Percentiles rank a stretch among this genome's conserved stretches.
Conservation (phyloP, 108 stramenopile genomes). For the Nannochloropsis oceanica region DNA sequence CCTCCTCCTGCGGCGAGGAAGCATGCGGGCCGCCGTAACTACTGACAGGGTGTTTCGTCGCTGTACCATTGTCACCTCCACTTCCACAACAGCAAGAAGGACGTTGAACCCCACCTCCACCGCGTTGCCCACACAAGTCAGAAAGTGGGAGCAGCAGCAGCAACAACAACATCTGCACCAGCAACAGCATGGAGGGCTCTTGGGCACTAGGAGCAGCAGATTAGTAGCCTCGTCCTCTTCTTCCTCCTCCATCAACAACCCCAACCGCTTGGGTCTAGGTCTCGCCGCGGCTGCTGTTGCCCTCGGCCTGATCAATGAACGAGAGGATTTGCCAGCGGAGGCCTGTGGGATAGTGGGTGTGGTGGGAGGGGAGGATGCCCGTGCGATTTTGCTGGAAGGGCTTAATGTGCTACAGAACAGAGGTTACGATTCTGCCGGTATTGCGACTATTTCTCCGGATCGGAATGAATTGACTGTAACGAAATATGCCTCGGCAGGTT, state of each 20-base stretch:
- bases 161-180: no score
- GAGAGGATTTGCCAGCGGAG: not conserved
- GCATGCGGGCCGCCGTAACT: not conserved
- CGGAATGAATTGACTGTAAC: slow-evolving; percentile 48
- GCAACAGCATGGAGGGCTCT: no score
- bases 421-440: slow-evolving; percentile 94
- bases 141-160: no score
- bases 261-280: not conserved
- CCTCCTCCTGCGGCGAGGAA: not conserved
- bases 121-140: no score
- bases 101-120: no score
- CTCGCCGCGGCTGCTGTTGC: not conserved
- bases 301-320: not conserved
- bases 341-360: slow-evolving; percentile 29
- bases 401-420: slow-evolving; percentile 88
- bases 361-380: slow-evolving; percentile 12
- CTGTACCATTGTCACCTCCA: no score
- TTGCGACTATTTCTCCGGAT: slow-evolving; percentile 60
- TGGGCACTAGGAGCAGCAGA: no score
- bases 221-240: not conserved
- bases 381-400: slow-evolving; percentile 62
- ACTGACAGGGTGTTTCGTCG: no score
- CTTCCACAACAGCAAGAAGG: no score
- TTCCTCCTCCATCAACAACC: not conserved
- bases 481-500: slow-evolving; percentile 80